Evolutionary conservation across 805 yeast species (phyloP), one percentile per base, ranked within the genome.

Genomic region (Lipomyces anomalus): DNA sequence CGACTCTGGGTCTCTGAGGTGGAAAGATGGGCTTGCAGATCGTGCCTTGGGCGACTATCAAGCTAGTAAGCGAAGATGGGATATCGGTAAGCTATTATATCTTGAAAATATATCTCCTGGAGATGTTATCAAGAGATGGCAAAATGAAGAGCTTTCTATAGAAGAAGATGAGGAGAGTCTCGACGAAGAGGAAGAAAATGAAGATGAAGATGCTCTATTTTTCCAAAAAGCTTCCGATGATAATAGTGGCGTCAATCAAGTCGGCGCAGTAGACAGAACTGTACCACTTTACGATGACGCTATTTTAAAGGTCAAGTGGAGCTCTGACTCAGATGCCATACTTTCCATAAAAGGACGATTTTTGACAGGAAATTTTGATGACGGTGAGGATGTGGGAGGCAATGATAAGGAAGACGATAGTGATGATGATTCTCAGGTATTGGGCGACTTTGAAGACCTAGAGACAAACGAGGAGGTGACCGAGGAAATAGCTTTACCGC

Each of bases 51-150:
- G 74, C 56, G 68, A 84, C 47, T 70, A 75, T 50, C 75, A 82
- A n/a, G 54, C 74, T 4, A 60, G 67, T 47, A 69, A 65, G 57
- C 76, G 71, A 65, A 71, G 69, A 47, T 85, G 94, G 89, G 85
- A 90, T 63, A 77, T 90, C 50, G 80, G 82, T 56, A 85, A 84
- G 59, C 67, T 90, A 45, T 68, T 92, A 3, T 90, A 92, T 63
- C 73, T 84, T 76, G 79, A 82, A 46, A 82, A 85, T 55, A 71
- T 87, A 35, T 76, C 79, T 9, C 89, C 97, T 0, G 70, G 67
- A 1, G 92, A 83, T 52, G 92, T 75, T 28, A 69, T 86, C 38
- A 69, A 68, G 34, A 75, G 89, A 64, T 85, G 94, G 94, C 77
- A 65, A 54, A 78, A 76, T 56, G 72, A 70, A 17, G 46, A 50